Percentiles rank a stretch among this genome's conserved stretches.
phyloP scores from a whole-genome alignment of 2,329 filamentous ascomycete genomes.

The Septoria petroselini region DNA sequence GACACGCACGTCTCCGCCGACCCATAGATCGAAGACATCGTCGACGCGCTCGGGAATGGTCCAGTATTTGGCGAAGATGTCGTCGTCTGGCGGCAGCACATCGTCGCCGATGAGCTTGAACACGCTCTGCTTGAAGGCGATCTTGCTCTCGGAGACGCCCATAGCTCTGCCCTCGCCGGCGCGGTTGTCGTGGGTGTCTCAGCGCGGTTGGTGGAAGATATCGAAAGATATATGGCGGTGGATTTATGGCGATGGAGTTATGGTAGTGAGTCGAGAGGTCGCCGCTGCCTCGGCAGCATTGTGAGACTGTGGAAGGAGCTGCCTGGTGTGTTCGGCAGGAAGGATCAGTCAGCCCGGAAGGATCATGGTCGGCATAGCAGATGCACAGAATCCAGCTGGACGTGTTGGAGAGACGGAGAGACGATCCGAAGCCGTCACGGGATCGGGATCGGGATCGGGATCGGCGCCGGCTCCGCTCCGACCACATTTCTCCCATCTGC shows the following conservation, averaged over 20 bases:
- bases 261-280: background rate
- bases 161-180: slow-evolving; percentile 54
- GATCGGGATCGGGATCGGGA: too few relatives aligned
- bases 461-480: too few relatives aligned
- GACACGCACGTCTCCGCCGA: slow-evolving; percentile 54
- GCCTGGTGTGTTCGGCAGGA: too few relatives aligned
- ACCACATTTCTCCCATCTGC: too few relatives aligned
- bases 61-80: slow-evolving; percentile 86
- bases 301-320: too few relatives aligned
- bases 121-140: slow-evolving; percentile 97
- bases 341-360: too few relatives aligned
- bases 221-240: too few relatives aligned
- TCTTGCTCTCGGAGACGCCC: slow-evolving; percentile 98
- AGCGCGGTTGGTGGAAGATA: background rate
- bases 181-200: background rate
- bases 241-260: too few relatives aligned
- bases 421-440: too few relatives aligned
- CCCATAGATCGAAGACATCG: slow-evolving; percentile 95
- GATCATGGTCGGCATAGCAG: too few relatives aligned
- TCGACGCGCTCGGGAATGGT: slow-evolving; percentile 92
- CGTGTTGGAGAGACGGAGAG: too few relatives aligned
- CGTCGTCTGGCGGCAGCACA: slow-evolving; percentile 80
- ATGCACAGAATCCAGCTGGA: too few relatives aligned
- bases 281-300: slow-evolving; percentile 1
- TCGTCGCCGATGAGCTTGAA: slow-evolving; percentile 92